Evolutionary conservation across 805 yeast genomes (phyloP).

Genomic region (Wickerhamomyces chambardii): DNA sequence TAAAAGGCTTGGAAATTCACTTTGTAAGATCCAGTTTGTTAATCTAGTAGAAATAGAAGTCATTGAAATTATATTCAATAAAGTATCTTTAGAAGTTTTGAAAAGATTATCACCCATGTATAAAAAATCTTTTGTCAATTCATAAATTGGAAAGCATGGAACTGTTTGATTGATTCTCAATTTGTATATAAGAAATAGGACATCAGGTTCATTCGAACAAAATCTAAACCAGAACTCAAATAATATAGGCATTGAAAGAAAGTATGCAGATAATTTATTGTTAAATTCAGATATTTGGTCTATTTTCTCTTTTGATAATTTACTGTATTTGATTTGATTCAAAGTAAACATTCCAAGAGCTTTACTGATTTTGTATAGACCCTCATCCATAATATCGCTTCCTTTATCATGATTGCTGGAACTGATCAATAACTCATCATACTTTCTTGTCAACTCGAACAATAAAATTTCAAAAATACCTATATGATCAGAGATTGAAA

Average conservation of each 20-base stretch:
- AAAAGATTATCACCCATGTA: slow-evolving; percentile 8
- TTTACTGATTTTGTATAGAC: slow-evolving; percentile 4
- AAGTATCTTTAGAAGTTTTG: slow-evolving; percentile 3
- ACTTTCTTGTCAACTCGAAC: slow-evolving; percentile 5
- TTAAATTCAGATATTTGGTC: slow-evolving; percentile 4
- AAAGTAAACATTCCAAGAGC: slow-evolving; percentile 8
- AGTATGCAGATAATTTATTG: slow-evolving; percentile 7
- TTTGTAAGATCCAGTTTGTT: slow-evolving; percentile 9
- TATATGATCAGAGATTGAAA: slow-evolving; percentile 5
- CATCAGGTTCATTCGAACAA: slow-evolving; percentile 8
- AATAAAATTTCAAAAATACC: slow-evolving; percentile 8
- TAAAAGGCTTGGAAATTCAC: slow-evolving; percentile 12
- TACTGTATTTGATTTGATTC: slow-evolving; percentile 3
- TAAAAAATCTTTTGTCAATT: slow-evolving; percentile 13
- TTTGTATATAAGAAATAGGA: slow-evolving; percentile 2
- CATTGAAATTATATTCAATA: slow-evolving; percentile 8
- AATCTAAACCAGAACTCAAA: slow-evolving; percentile 11
- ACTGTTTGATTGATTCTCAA: slow-evolving; percentile 1
- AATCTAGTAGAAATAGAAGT: slow-evolving; percentile 5
- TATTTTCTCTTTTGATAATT: slow-evolving; percentile 1
- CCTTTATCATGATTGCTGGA: too few relatives aligned
- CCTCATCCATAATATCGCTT: background rate
- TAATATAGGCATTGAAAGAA: slow-evolving; percentile 8
- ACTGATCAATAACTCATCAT: slow-evolving; percentile 8
- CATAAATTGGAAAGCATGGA: slow-evolving; percentile 15